phyloP scores from a whole-genome alignment of 192 early-diverging fungal genomes.

The Rhizoclosmatium sp. region DNA sequence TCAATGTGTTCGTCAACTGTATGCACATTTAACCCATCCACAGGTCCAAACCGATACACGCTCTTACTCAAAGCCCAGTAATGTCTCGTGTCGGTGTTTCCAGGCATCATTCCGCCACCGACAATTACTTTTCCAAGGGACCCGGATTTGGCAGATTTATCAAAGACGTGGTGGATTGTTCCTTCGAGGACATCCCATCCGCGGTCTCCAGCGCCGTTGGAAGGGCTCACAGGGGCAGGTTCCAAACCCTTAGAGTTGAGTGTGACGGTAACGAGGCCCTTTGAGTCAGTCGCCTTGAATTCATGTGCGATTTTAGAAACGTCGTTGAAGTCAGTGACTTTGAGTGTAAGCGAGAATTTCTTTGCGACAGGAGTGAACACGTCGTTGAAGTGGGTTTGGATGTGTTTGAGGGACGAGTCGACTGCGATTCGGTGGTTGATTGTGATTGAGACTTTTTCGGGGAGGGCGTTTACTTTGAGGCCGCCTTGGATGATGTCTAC shows the following conservation, averaged over 20 bases:
- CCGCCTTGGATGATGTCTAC: constrained; percentile 54
- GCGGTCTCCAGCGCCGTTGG: not conserved
- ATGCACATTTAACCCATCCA: not conserved
- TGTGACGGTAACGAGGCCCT: not conserved
- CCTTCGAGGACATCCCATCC: constrained; percentile 46
- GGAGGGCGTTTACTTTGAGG: constrained; percentile 57
- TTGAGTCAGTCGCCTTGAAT: not conserved
- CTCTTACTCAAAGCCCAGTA: constrained; percentile 45
- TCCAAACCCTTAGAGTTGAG: constrained; percentile 29
- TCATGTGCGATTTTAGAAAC: not conserved
- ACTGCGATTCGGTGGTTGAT: constrained; percentile 51
- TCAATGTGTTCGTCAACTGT: constrained; percentile 24
- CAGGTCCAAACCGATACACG: constrained; percentile 47
- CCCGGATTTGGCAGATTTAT: not conserved
- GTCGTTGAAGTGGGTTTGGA: constrained; percentile 21
- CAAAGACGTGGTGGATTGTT: constrained; percentile 43
- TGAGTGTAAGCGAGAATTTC: not conserved
- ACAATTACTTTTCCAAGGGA: not conserved
- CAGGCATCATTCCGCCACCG: not conserved
- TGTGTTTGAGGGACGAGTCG: not conserved
- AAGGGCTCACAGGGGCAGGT: constrained; percentile 40
- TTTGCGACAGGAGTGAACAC: constrained; percentile 13
- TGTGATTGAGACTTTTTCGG: constrained; percentile 28
- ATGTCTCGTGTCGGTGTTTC: constrained; percentile 45
- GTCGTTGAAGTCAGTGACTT: not conserved